Base-by-base conservation (phyloP, 495 filamentous ascomycete genomes). In the Elasticomyces elasticus region DNA sequence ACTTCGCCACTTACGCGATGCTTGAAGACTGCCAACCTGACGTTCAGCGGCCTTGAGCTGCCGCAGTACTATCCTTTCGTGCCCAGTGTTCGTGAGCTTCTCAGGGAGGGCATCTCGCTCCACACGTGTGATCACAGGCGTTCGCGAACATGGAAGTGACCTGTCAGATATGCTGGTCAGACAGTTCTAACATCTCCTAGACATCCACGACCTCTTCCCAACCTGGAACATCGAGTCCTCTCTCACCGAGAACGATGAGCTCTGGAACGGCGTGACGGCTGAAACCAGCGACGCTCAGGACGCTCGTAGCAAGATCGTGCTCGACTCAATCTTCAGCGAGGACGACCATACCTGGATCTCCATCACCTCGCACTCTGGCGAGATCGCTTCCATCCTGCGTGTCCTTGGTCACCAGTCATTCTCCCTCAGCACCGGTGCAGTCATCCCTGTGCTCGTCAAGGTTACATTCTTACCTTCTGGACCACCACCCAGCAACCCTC, bases 61-160 rank as follows among this genome's bases (percentile, higher is more conserved):
- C 81, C 82, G 0, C 43, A 54, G 12, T 55, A 59, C 17, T 61
- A 62, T 17, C 65, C 79, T 5, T 87, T 85, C 67, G 68, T 67
- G 0, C 84, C 85, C 0, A 69, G 72, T 1, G 71, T 92, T 61
- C 86, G 84, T 62, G 85, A 91, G 62, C 66, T 63, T 17, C 58
- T 91, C 54, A 78, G 88, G 41, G 88, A 94, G 60, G 72, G 75
- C 1, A 79, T 89, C 51, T 79, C 79, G 41, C 72, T 82, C 42
- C 87, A 92, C 64, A 91, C 87, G 7, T 94, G 87, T 66, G 87
- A 94, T 64, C 78, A 81, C 13, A 76, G 88, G 1, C 73, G 74
- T 48, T 73, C 57, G 24, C 76, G 75, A 47, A 69, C 70, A 2
- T 77, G 30, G 7, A 33, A 33, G 30, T 33, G 30, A 7, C 7